Base-by-base conservation (phyloP, 139 green algal genomes). In the Chlorella sp. region DNA sequence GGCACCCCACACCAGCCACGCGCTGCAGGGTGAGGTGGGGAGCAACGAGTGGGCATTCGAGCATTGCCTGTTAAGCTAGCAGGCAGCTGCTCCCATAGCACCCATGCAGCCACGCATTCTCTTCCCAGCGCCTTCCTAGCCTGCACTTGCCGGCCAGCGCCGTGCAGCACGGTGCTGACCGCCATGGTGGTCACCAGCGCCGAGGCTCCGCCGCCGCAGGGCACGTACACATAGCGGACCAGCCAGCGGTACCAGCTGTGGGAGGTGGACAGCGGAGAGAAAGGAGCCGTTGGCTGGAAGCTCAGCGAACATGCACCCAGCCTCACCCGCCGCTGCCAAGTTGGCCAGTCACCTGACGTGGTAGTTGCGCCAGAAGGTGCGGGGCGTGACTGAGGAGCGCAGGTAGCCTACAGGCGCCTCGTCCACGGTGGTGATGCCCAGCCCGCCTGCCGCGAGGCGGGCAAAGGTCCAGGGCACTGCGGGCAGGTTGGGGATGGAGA, bases 351-450 rank as follows among this genome's bases (percentile, higher is more conserved):
- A 41, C 76, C 36, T 62, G 51, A 78, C 55, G 51, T 85, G 80
- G 67, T 72, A 85, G 80, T 69, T 70, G 67, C 80, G 80, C 80
- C 80, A 85, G 51, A 85, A 85, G 47, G 67, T 79, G 80, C 67
- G 44, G 25, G 68, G 57, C 32, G 28, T 85, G 68, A 44, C 5
- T 5, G n/a, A 68, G 67, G 80, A 47, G 67, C 26, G 28, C 32
- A 85, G 63, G 32, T 71, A 80, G 80, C 47, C 36, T 9, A 79
- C 67, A 0, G 80, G 80, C 25, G 80, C 51, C 80, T 85, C 80
- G 44, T 85, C 80, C 41, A 38, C 28, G 11, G 32, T 23, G 25
- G 18, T 9, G 15, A 85, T 57, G 63, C 80, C 80, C 47, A 85
- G 69, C 1, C 20, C 34, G 11, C 28, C 16, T 0, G 80, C 65